Evolutionary conservation across 495 filamentous ascomycete species (phyloP).

Genomic region (Hypoxylon rickii): DNA sequence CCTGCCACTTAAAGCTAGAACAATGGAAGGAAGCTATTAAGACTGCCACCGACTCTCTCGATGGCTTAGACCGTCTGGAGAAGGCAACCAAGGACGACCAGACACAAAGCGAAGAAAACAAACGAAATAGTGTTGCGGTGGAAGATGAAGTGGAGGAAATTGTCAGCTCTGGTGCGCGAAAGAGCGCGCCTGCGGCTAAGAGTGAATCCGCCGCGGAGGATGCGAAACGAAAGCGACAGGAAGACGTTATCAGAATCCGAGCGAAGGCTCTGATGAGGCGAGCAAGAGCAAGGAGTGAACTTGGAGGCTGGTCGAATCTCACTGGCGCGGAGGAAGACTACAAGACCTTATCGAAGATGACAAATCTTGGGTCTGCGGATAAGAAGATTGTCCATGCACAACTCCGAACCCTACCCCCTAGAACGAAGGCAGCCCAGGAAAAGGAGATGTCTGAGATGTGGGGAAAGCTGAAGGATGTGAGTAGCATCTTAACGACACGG

Average conservation of each 20-base stretch:
- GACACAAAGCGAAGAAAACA: slow-evolving; percentile 24
- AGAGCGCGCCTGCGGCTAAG: slow-evolving; percentile 45
- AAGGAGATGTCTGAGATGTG: slow-evolving; percentile 94
- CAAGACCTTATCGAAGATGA: slow-evolving; percentile 59
- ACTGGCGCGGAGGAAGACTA: slow-evolving; percentile 82
- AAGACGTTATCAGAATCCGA: slow-evolving; percentile 76
- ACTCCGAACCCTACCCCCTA: slow-evolving; percentile 64
- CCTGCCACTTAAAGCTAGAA: slow-evolving; percentile 84
- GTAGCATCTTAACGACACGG: too few species aligned
- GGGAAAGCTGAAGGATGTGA: slow-evolving; percentile 86
- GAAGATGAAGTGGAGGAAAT: slow-evolving; percentile 64
- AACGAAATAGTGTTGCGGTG: slow-evolving; percentile 55
- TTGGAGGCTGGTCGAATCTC: slow-evolving; percentile 79
- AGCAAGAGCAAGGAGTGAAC: slow-evolving; percentile 71
- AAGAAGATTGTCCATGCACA: slow-evolving; percentile 66
- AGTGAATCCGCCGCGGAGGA: slow-evolving; percentile 45
- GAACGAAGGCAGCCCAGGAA: slow-evolving; percentile 75
- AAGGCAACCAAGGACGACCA: slow-evolving; percentile 28
- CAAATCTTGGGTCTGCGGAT: slow-evolving; percentile 66
- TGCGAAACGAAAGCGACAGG: slow-evolving; percentile 45
- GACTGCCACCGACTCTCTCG: slow-evolving; percentile 72
- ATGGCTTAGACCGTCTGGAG: slow-evolving; percentile 66
- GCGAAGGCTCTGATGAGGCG: slow-evolving; percentile 86
- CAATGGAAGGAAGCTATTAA: slow-evolving; percentile 86
- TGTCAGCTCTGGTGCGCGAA: slow-evolving; percentile 55